These are phyloP conservation scores for Pinus tabuliformis DNA, from an alignment of 75 land plant genomes.

Conservation along the genomic window DNA sequence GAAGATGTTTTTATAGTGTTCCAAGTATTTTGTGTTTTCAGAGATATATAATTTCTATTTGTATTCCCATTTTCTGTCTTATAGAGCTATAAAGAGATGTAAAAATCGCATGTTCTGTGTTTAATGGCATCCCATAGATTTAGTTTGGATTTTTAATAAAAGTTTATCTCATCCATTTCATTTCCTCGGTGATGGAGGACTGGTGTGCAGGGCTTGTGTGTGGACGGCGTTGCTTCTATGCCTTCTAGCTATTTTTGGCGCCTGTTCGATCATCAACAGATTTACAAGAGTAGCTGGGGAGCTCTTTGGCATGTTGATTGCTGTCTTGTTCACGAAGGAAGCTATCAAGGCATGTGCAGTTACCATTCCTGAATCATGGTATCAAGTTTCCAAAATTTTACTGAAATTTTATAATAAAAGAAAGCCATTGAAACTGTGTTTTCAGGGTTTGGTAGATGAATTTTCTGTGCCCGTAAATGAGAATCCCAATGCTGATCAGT, in stretches of 20 bases:
- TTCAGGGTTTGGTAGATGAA: no score
- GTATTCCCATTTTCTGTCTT: no score
- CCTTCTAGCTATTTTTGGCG: constrained; percentile 64
- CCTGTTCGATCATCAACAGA: constrained; percentile 77
- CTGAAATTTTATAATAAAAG: not conserved
- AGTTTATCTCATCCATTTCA: not conserved
- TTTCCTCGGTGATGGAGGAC: not conserved
- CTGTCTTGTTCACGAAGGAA: constrained; percentile 81
- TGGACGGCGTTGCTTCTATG: constrained; percentile 72
- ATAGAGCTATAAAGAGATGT: no score
- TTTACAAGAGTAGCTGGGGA: constrained; percentile 92
- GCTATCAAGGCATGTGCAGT: constrained; percentile 61
- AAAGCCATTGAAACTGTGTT: no score
- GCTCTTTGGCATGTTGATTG: constrained; percentile 81
- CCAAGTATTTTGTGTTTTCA: no score
- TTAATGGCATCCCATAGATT: no score
- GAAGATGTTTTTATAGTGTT: not conserved
- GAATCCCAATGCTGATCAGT: no score
- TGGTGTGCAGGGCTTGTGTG: constrained; percentile 70
- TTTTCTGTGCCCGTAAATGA: no score
- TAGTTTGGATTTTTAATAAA: not conserved
- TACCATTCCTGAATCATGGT: not conserved
- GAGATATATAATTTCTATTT: no score
- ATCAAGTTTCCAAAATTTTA: not conserved
- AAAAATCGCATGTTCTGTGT: no score